Evolutionary conservation across 108 stramenopile genomes (phyloP).

Genomic region (Stephanodiscus triporus): DNA sequence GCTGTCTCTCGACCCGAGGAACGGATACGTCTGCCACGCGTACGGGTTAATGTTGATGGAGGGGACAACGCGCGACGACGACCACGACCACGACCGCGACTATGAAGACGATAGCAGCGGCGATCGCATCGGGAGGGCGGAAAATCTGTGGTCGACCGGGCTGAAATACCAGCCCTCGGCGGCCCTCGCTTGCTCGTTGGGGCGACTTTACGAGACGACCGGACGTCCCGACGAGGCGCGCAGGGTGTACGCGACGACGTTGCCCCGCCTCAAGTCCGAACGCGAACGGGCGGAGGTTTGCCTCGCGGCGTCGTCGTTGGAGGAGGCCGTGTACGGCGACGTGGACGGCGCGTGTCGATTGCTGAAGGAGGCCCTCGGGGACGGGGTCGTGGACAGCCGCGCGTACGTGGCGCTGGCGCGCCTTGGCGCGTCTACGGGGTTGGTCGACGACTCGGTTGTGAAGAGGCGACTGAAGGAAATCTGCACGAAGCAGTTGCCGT

Average conservation of each 20-base stretch:
- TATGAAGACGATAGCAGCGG: neutral
- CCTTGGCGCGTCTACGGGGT: slow-evolving; percentile 54
- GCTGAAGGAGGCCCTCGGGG: slow-evolving; percentile 50
- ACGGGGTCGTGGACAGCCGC: slow-evolving; percentile 40
- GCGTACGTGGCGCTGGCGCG: slow-evolving; percentile 81
- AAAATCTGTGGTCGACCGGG: slow-evolving; percentile 58
- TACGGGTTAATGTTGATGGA: slow-evolving; percentile 70
- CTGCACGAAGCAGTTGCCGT: slow-evolving; percentile 38
- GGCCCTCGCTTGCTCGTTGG: slow-evolving; percentile 78
- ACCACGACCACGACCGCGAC: neutral
- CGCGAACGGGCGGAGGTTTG: slow-evolving; percentile 74
- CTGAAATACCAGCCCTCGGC: slow-evolving; percentile 64
- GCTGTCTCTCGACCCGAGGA: slow-evolving; percentile 60
- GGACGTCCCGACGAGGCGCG: slow-evolving; percentile 45
- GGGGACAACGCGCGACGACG: slow-evolving; percentile 28
- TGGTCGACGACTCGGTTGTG: slow-evolving; percentile 36
- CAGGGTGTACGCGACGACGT: slow-evolving; percentile 54
- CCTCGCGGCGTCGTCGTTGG: slow-evolving; percentile 75
- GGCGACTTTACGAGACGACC: slow-evolving; percentile 53
- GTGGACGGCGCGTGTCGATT: slow-evolving; percentile 55
- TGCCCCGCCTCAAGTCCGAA: slow-evolving; percentile 47
- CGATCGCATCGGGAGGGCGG: slow-evolving; percentile 31
- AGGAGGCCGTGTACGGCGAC: slow-evolving; percentile 71
- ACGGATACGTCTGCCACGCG: slow-evolving; percentile 85
- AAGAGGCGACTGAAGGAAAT: slow-evolving; percentile 43